Evolutionary conservation across 2,329 filamentous ascomycete genomes (phyloP).

Genomic region (Hymenoscyphus repandus): DNA sequence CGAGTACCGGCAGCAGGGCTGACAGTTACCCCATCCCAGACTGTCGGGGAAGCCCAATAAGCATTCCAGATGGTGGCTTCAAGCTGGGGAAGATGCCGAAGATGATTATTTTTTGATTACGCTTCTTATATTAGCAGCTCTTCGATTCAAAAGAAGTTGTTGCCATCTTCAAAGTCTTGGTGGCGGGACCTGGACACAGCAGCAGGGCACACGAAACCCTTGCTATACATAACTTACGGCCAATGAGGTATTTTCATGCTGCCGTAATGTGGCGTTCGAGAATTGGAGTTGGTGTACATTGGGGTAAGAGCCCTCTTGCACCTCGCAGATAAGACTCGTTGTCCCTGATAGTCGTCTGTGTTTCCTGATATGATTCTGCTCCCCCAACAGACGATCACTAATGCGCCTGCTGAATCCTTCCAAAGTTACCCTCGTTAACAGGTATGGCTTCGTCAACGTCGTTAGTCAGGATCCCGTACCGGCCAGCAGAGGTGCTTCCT

Average conservation of each 20-base stretch:
- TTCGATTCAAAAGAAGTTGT: background rate
- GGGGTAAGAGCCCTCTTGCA: background rate
- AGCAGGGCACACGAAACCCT: constrained; percentile 1
- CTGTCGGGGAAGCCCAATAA: background rate
- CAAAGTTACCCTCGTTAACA: background rate
- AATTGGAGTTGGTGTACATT: background rate
- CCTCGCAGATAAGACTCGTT: constrained; percentile 2
- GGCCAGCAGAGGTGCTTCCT: constrained; percentile 17
- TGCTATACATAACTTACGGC: background rate
- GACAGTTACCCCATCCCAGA: background rate
- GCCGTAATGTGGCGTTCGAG: background rate
- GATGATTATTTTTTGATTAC: background rate
- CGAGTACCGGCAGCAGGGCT: constrained; percentile 4
- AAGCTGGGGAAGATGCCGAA: background rate
- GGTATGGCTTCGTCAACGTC: constrained; percentile 13
- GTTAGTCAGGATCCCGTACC: constrained; percentile 18
- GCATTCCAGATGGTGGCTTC: background rate
- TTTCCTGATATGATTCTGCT: background rate
- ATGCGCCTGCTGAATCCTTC: background rate
- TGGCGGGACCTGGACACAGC: background rate
- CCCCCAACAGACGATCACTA: background rate
- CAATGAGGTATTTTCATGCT: background rate
- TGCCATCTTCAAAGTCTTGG: background rate
- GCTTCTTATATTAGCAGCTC: background rate
- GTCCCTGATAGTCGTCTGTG: background rate